A percentile compares a stretch with the other conserved stretches of the same genome.
Conservation (phyloP, 2,329 filamentous ascomycete species). For the Talaromyces sp. region DNA sequence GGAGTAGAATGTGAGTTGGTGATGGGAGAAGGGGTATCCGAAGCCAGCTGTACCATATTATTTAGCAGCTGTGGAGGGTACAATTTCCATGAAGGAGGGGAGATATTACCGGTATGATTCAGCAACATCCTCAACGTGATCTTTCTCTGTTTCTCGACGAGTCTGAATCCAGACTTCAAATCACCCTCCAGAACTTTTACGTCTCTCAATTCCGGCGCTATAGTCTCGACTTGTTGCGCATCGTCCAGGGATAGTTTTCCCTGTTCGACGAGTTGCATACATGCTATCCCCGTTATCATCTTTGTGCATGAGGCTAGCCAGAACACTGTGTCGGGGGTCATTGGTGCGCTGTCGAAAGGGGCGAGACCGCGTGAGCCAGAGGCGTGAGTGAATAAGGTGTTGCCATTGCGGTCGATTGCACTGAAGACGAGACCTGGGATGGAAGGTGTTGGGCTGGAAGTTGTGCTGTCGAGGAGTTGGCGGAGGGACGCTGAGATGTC, state of each 20-base stretch:
- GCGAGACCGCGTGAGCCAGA: conserved; percentile 25
- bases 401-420: conserved; percentile 27
- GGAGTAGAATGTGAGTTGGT: conserved; percentile 37
- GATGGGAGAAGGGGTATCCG: conserved; percentile 49
- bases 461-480: conserved; percentile 16
- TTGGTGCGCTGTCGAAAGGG: conserved; percentile 17
- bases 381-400: conserved; percentile 28
- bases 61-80: background rate
- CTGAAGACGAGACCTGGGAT: conserved; percentile 23
- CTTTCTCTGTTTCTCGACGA: conserved; percentile 38
- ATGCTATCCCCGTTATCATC: conserved; percentile 51
- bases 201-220: conserved; percentile 48
- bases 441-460: conserved; percentile 8
- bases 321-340: conserved; percentile 30
- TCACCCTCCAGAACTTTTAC: conserved; percentile 44
- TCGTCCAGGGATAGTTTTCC: conserved; percentile 51
- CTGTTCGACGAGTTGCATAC: conserved; percentile 58
- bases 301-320: conserved; percentile 60
- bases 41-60: conserved; percentile 29
- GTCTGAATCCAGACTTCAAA: conserved; percentile 23
- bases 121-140: conserved; percentile 53
- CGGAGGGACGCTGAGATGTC: conserved; percentile 15
- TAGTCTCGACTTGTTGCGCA: conserved; percentile 43
- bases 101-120: conserved; percentile 47
- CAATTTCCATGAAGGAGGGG: background rate